Conservation (phyloP, 768 basidiomycete species). For the Termitomyces sp. region DNA sequence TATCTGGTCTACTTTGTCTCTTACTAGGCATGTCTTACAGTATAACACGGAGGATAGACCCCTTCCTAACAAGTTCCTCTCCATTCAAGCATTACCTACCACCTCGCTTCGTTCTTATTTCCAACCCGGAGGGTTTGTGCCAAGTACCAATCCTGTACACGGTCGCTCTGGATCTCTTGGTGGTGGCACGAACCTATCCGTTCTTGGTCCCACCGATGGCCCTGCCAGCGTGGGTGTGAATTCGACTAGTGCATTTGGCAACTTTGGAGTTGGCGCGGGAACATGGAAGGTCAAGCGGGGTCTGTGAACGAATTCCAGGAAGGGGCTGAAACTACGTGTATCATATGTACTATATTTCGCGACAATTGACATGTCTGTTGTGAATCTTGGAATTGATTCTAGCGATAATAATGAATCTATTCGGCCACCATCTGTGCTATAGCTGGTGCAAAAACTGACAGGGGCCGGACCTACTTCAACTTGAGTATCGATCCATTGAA, state of each 20-base stretch:
- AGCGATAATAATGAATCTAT: not conserved
- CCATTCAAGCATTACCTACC: slow-evolving; percentile 65
- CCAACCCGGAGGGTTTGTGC: slow-evolving; percentile 24
- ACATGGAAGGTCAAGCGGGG: slow-evolving; percentile 21
- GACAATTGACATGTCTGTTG: not conserved
- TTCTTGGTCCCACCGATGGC: slow-evolving; percentile 5
- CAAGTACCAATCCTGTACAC: slow-evolving; percentile 8
- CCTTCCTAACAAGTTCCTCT: slow-evolving; percentile 73
- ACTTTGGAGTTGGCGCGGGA: slow-evolving; percentile 23
- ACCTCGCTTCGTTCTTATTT: slow-evolving; percentile 68
- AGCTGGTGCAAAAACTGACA: not conserved
- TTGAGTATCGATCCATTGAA: too few species aligned
- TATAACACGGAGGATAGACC: slow-evolving; percentile 88
- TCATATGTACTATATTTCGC: slow-evolving; percentile 1
- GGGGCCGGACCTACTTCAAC: not conserved
- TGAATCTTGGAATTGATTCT: not conserved
- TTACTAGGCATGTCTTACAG: slow-evolving; percentile 26
- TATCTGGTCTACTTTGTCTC: not conserved
- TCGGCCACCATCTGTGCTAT: not conserved
- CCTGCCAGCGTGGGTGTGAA: slow-evolving; percentile 10
- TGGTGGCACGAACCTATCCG: not conserved
- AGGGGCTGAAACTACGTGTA: not conserved
- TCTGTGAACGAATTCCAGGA: not conserved
- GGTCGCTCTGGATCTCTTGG: slow-evolving; percentile 13
- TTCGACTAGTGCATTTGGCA: slow-evolving; percentile 23